Percentiles rank a stretch among this genome's conserved stretches.
Conservation (phyloP, 2,329 filamentous ascomycete species). For the Chrysoporthe deuterocubensis region DNA sequence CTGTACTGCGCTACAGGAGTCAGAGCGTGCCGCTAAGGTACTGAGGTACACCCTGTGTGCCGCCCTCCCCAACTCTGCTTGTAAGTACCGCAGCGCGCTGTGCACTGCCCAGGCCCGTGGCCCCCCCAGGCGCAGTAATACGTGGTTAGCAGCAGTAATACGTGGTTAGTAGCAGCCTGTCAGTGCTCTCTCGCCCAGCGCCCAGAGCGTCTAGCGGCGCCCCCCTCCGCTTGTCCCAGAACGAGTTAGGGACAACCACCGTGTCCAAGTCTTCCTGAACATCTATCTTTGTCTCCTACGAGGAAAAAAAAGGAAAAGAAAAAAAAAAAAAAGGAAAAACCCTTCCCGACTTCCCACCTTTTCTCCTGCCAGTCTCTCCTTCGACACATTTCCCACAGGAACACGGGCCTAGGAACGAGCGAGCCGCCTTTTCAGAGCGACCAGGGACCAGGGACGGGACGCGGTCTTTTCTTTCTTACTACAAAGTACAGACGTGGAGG, state of each 20-base stretch:
- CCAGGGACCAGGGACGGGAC: conserved; percentile 3
- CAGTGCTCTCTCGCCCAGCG: neutral
- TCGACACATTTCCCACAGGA: conserved; percentile 1
- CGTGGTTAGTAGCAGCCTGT: neutral
- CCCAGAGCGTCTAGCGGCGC: conserved; percentile 1
- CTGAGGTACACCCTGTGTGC: neutral
- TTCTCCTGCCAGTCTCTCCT: conserved; percentile 20
- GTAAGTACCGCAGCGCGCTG: too few relatives aligned
- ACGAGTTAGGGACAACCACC: neutral
- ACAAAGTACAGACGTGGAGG: neutral
- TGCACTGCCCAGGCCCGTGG: neutral
- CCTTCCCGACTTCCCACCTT: neutral
- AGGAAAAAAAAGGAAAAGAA: neutral
- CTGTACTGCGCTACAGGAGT: neutral
- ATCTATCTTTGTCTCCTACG: neutral
- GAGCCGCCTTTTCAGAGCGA: neutral
- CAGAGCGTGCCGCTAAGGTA: neutral
- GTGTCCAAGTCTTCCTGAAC: neutral
- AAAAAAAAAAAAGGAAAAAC: neutral
- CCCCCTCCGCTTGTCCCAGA: conserved; percentile 9
- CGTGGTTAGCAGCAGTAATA: neutral
- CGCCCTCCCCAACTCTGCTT: too few relatives aligned
- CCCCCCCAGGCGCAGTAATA: neutral
- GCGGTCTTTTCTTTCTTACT: neutral
- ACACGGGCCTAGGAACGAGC: neutral